Base-by-base conservation (phyloP, 345 rosid species). In the Alliaria petiolata region DNA sequence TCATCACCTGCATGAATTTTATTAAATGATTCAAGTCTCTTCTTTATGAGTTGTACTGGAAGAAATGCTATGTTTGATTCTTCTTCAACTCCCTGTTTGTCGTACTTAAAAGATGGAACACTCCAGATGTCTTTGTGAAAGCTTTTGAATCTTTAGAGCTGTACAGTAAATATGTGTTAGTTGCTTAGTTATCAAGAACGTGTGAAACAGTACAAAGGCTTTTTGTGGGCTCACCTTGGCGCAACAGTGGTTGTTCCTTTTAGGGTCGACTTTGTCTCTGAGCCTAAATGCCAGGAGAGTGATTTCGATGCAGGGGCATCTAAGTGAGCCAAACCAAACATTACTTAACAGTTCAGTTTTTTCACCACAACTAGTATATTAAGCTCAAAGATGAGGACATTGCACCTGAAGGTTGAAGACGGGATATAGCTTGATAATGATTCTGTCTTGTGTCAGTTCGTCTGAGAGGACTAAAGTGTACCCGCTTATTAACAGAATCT, bases 241-340 rank as follows among this genome's bases (percentile, higher is more conserved):
- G 80, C 38, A 78, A 73, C 52, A 28, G 71, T 57, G 58, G 81
- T 50, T 72, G 81, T 35, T 76, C 91, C 98, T 82, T 87, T 92
- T n/a, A 87, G 38, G 9, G 89, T 84, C 16, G 95, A 79, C 59
- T 85, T 95, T n/a, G 90, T 82, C 80, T 92, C 99, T 34, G 97
- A 88, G 19, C 89, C 95, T 79, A 95, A 80, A 81, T 95, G 99
- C 99, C 98, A 95, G 10, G 97, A 92, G 81, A 95, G 97, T 67
- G 97, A 88, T 81, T 88, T 92, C 25, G 98, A 78, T 70, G 96
- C 97, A 77, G 93, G 86, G 28, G 89, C 65, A 74, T 80, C 98
- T 92, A 74, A 51, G 67, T 34, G 31, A 54, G 62, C 70, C 26
- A 76, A 63, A 63, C 49, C 30, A 57, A 56, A 39, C 61, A 70